Percentiles rank a stretch among this genome's conserved stretches.
phyloP scores from a whole-genome alignment of 768 basidiomycete genomes.

The Clitopilus hobsonii region DNA sequence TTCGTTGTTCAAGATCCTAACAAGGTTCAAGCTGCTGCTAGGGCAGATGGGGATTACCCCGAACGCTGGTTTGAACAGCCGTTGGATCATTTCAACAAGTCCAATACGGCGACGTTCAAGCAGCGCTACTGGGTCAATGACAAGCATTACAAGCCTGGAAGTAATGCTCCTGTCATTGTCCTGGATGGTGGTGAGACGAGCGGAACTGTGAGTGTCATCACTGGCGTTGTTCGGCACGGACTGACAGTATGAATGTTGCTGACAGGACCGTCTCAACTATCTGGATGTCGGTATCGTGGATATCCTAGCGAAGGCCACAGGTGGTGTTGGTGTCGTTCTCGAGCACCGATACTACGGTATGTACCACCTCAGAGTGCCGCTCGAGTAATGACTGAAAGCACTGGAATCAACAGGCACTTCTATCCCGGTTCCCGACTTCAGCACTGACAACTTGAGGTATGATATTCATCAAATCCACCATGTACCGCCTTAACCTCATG shows the following conservation, averaged over 20 bases:
- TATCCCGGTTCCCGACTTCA: conserved; percentile 69
- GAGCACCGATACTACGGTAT: conserved; percentile 90
- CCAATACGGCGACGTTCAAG: conserved; percentile 57
- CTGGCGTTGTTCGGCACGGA: background rate
- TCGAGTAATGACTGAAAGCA: conserved; percentile 10
- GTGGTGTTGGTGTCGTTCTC: conserved; percentile 86
- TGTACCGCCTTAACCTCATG: conserved; percentile 5
- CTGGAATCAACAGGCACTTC: conserved; percentile 60
- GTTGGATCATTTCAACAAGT: conserved; percentile 71
- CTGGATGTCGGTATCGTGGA: conserved; percentile 82
- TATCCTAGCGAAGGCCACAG: conserved; percentile 77
- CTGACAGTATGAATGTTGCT: background rate
- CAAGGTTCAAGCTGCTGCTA: background rate
- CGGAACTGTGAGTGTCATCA: conserved; percentile 52
- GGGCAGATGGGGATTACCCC: conserved; percentile 34
- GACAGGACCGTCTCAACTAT: conserved; percentile 49
- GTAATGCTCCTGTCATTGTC: conserved; percentile 81
- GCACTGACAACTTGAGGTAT: conserved; percentile 78
- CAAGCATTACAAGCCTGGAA: conserved; percentile 67
- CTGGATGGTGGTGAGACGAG: conserved; percentile 93
- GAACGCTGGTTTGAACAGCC: conserved; percentile 79
- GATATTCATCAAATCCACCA: conserved; percentile 4
- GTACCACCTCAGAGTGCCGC: conserved; percentile 8
- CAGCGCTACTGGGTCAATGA: conserved; percentile 94
- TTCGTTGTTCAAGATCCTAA: conserved; percentile 14